Evolutionary conservation across 169 alveolate genomes (phyloP).

Genomic region (Amoebophrya sp.): DNA sequence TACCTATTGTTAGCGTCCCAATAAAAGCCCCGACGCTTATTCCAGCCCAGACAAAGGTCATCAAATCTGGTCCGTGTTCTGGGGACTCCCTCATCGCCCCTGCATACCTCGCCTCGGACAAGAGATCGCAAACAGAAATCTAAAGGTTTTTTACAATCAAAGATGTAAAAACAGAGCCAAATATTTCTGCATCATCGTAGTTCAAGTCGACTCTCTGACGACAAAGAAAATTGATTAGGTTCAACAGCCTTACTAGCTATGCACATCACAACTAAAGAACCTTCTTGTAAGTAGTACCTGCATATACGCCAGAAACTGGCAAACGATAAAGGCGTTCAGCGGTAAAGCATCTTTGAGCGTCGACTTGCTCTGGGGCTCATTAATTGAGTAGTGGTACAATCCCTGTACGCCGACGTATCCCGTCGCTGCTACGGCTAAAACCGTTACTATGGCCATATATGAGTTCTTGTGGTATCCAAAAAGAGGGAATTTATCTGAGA

Average conservation of each 20-base stretch:
- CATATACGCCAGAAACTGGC: neutral
- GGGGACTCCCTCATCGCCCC: slow-evolving; percentile 16
- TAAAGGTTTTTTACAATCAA: neutral
- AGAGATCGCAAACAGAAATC: neutral
- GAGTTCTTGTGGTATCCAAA: neutral
- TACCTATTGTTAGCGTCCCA: neutral
- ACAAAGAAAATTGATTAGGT: neutral
- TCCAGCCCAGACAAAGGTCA: slow-evolving; percentile 38
- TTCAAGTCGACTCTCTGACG: neutral
- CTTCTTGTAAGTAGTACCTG: neutral
- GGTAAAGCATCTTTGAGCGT: neutral
- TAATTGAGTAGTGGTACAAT: neutral
- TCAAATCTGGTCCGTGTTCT: slow-evolving; percentile 23
- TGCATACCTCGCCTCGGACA: slow-evolving; percentile 30
- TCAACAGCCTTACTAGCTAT: neutral
- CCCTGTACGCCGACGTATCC: slow-evolving; percentile 13
- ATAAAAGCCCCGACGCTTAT: neutral
- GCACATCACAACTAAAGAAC: neutral
- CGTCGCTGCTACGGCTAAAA: slow-evolving; percentile 14
- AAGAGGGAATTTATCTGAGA: slow-evolving; percentile 13
- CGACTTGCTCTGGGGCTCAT: neutral
- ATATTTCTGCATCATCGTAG: neutral
- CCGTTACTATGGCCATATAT: slow-evolving; percentile 13
- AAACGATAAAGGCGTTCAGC: neutral
- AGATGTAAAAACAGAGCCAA: neutral